Conservation (phyloP, 2,329 filamentous ascomycete species). For the Aspergillus texensis region DNA sequence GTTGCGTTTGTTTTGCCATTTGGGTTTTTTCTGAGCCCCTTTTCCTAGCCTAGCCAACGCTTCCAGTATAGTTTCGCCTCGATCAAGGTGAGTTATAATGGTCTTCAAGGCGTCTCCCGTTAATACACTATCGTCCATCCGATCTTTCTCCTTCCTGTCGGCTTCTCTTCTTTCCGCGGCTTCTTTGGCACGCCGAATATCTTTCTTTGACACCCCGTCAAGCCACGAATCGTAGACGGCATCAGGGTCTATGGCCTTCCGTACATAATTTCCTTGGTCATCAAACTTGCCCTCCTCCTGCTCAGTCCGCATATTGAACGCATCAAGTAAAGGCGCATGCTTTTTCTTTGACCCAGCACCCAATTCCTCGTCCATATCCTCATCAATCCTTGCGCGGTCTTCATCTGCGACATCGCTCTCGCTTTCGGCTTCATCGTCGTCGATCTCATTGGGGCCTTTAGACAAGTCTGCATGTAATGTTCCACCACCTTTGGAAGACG, state of each 20-base stretch:
- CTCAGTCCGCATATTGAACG: conserved; percentile 90
- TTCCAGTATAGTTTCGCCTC: conserved; percentile 84
- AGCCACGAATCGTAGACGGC: conserved; percentile 91
- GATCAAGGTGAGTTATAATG: conserved; percentile 73
- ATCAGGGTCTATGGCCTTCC: conserved; percentile 86
- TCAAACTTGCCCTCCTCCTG: conserved; percentile 94
- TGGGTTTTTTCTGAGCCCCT: conserved; percentile 59
- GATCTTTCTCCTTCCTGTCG: conserved; percentile 70
- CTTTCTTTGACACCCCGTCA: conserved; percentile 88
- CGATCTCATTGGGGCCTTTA: conserved; percentile 54
- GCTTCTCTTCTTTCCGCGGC: conserved; percentile 84
- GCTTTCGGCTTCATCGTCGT: conserved; percentile 64
- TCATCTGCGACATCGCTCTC: conserved; percentile 67
- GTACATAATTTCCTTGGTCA: conserved; percentile 84
- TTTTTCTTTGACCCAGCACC: conserved; percentile 88
- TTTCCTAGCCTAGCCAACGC: conserved; percentile 80
- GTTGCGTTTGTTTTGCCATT: conserved; percentile 64
- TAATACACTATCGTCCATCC: conserved; percentile 73
- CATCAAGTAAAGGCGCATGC: conserved; percentile 90
- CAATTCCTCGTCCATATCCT: conserved; percentile 82
- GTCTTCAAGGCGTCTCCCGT: conserved; percentile 72
- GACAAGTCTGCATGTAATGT: conserved; percentile 62
- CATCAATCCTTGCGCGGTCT: conserved; percentile 69
- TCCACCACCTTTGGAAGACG: conserved; percentile 72
- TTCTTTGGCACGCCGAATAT: conserved; percentile 83